phyloP scores from a whole-genome alignment of 805 yeast genomes.

The Hanseniaspora jakobsenii region DNA sequence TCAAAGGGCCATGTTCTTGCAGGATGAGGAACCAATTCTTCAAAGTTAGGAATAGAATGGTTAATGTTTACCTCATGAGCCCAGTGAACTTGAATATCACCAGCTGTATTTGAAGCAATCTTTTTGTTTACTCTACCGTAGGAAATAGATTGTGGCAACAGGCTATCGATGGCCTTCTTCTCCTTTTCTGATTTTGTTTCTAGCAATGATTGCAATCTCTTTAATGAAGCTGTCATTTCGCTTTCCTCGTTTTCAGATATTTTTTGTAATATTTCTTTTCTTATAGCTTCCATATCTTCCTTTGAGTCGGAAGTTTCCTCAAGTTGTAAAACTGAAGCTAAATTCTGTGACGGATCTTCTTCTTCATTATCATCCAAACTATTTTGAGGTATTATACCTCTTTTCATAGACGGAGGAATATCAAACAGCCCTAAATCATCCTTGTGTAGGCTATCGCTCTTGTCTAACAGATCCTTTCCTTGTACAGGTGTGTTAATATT shows the following conservation, averaged over 20 bases:
- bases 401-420: slow-evolving; percentile 64
- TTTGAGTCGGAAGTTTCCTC: slow-evolving; percentile 28
- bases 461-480: slow-evolving; percentile 19
- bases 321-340: slow-evolving; percentile 17
- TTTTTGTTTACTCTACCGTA: slow-evolving; percentile 32
- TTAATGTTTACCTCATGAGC: slow-evolving; percentile 88
- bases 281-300: slow-evolving; percentile 26
- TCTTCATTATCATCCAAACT: slow-evolving; percentile 17
- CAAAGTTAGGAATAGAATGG: slow-evolving; percentile 68
- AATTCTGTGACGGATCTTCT: slow-evolving; percentile 20
- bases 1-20: slow-evolving; percentile 94
- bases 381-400: slow-evolving; percentile 49
- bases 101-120: slow-evolving; percentile 15
- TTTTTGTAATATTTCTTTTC: slow-evolving; percentile 12
- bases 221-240: slow-evolving; percentile 11
- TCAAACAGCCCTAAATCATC: slow-evolving; percentile 69
- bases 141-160: slow-evolving; percentile 40
- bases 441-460: slow-evolving; percentile 41
- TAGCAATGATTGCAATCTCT: slow-evolving; percentile 14
- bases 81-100: slow-evolving; percentile 51
- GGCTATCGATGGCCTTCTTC: slow-evolving; percentile 31
- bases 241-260: slow-evolving; percentile 12
- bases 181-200: slow-evolving; percentile 12
- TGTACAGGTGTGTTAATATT: slow-evolving; percentile 18
- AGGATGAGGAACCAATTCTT: slow-evolving; percentile 80